Conservation (phyloP, 208 protist genomes). For the Trypanosoma melophagium region DNA sequence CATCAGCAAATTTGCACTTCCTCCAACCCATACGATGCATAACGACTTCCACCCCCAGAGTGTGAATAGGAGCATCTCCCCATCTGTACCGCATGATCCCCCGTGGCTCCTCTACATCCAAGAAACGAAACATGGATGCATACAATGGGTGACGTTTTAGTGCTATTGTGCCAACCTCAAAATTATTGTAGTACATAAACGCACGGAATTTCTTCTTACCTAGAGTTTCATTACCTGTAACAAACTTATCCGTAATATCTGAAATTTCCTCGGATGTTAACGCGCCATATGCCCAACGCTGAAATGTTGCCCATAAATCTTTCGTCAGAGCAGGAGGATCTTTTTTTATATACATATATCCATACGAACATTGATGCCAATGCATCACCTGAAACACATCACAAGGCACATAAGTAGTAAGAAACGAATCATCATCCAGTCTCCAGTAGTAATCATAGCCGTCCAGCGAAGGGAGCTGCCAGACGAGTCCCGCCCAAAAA, state of each 20-base stretch:
- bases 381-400: no score
- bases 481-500: not conserved
- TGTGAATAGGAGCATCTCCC: not conserved
- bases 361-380: no score
- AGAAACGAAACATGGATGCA: not conserved
- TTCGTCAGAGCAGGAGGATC: no score
- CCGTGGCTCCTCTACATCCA: not conserved
- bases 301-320: not conserved
- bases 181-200: constrained; percentile 1
- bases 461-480: not conserved
- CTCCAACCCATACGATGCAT: not conserved
- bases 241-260: not conserved
- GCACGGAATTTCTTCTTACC: not conserved
- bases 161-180: not conserved
- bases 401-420: not conserved
- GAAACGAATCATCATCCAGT: not conserved
- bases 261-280: not conserved
- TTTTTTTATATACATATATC: no score
- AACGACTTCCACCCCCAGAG: not conserved
- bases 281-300: not conserved
- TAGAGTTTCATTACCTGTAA: not conserved
- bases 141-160: not conserved
- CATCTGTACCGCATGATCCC: not conserved
- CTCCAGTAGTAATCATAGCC: not conserved
- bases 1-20: not conserved